Conservation (phyloP, 2,329 filamentous ascomycete genomes). For the Monilinia laxa region DNA sequence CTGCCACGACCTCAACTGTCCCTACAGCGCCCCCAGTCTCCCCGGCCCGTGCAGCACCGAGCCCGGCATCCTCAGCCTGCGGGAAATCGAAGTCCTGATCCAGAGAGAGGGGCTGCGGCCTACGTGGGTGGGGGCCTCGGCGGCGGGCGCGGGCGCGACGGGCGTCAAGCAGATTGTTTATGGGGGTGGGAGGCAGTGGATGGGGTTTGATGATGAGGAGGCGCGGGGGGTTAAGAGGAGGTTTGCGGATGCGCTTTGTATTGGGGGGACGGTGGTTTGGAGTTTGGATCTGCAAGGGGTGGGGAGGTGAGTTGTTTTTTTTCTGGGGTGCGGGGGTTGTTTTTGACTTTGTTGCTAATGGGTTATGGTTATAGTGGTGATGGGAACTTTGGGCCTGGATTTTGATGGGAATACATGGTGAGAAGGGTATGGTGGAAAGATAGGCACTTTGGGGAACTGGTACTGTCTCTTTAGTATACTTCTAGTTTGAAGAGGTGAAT, state of each 20-base stretch:
- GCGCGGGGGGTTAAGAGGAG: constrained; percentile 29
- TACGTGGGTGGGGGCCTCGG: not conserved
- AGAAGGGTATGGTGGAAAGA: not conserved
- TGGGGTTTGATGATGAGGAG: constrained; percentile 43
- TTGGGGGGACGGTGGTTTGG: constrained; percentile 35
- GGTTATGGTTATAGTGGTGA: not conserved
- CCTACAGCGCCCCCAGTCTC: constrained; percentile 30
- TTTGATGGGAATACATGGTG: not conserved
- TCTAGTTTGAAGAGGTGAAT: not conserved
- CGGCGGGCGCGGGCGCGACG: not conserved
- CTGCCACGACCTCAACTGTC: constrained; percentile 36
- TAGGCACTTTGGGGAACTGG: not conserved
- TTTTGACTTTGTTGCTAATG: not conserved
- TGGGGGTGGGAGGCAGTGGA: constrained; percentile 43
- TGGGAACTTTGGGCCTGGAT: constrained; percentile 14
- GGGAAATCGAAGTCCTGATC: not conserved
- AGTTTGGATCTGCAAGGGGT: constrained; percentile 21
- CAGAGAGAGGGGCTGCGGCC: not conserved
- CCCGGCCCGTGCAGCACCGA: constrained; percentile 38
- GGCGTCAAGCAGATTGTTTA: constrained; percentile 37
- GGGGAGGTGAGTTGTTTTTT: constrained; percentile 12
- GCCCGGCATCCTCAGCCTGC: constrained; percentile 39
- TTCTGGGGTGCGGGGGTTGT: not conserved
- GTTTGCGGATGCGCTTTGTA: constrained; percentile 36
- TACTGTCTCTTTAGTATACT: not conserved